Evolutionary conservation across 768 basidiomycete species (phyloP), one percentile per base, ranked within the genome.

Genomic region (Aureoboletus auriporus): DNA sequence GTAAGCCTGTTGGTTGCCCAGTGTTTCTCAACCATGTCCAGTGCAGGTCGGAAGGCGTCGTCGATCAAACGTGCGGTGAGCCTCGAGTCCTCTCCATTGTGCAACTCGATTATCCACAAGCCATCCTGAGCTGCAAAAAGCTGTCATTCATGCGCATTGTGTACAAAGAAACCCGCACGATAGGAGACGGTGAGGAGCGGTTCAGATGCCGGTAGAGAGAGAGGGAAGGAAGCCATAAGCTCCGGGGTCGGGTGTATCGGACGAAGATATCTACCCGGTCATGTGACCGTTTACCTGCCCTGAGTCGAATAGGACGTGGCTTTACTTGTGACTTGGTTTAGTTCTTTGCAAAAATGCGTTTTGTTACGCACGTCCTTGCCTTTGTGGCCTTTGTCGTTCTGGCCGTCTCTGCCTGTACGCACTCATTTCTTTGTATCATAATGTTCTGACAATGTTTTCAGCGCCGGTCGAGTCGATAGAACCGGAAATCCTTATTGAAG

Each of bases 21-120:
- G 47, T 86, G 79, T 28, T 71, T 70, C 67, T 93, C 89, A 1
- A 90, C 83, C 3, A 70, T 63, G 59, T 90, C 82, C 31, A 93
- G 69, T 5, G 87, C 86, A 39, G 88, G 86, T 53, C 77, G 76
- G 26, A 92, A 52, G 0, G 75, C 86, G 14, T 74, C 67, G 47
- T 78, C 72, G 45, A 90, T 69, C 44, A 93, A 67, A 6, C 64
- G 64, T 23, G 73, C 66, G 0, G 83, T 84, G 39, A 93, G 65
- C 17, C 89, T 80, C 54, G 75, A 87, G 64, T 93, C 90, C 34
- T 72, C 72, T 12, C 84, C 87, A 62, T 89, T 86, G 58, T 88
- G 88, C 45, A 93, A 66, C 61, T 93, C 89, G 49, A 92, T 78
- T 42, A 88, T 71, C 89, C 89, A 93, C 34, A 86, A 53, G 3